Percentiles rank a stretch among this genome's conserved stretches.
Conservation (phyloP, 83 land plant genomes). For the Diphasiastrum complanatum region DNA sequence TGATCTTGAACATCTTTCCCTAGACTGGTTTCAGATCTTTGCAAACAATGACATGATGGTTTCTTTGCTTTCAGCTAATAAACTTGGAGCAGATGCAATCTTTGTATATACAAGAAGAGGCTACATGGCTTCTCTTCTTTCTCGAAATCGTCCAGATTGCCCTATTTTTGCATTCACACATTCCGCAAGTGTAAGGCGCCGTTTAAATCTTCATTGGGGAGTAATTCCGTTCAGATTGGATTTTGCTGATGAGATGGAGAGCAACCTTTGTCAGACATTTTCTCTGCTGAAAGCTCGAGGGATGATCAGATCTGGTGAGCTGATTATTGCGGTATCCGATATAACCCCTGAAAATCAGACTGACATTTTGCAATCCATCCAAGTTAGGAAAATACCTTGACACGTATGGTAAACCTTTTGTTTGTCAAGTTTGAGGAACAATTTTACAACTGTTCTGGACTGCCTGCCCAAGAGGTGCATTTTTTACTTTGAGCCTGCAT, state of each 20-base stretch:
- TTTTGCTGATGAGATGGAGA: constrained; percentile 88
- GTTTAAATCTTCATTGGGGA: constrained; percentile 89
- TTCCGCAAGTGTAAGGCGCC: constrained; percentile 55
- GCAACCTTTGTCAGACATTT: constrained; percentile 76
- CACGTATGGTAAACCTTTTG: too few relatives aligned
- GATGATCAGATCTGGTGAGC: constrained; percentile 85
- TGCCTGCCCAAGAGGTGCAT: too few relatives aligned
- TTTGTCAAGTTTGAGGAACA: too few relatives aligned
- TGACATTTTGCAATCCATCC: constrained; percentile 76
- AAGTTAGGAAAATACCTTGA: constrained; percentile 81
- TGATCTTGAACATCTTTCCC: not conserved
- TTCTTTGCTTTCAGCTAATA: constrained; percentile 55
- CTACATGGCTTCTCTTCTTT: constrained; percentile 73
- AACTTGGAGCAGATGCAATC: constrained; percentile 79
- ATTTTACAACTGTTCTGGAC: too few relatives aligned
- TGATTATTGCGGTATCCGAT: constrained; percentile 92
- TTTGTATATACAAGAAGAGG: constrained; percentile 83
- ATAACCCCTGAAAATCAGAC: constrained; percentile 7
- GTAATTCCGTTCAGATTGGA: constrained; percentile 81
- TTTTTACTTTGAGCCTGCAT: too few relatives aligned
- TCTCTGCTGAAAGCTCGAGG: constrained; percentile 80
- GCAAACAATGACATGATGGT: not conserved
- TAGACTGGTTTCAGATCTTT: not conserved
- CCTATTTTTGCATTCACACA: constrained; percentile 92
- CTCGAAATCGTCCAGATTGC: constrained; percentile 72